Percentiles rank a stretch among this genome's conserved stretches.
Evolutionary conservation across 768 basidiomycete species (phyloP).

Genomic region (Hygrophoropsis aurantiaca): DNA sequence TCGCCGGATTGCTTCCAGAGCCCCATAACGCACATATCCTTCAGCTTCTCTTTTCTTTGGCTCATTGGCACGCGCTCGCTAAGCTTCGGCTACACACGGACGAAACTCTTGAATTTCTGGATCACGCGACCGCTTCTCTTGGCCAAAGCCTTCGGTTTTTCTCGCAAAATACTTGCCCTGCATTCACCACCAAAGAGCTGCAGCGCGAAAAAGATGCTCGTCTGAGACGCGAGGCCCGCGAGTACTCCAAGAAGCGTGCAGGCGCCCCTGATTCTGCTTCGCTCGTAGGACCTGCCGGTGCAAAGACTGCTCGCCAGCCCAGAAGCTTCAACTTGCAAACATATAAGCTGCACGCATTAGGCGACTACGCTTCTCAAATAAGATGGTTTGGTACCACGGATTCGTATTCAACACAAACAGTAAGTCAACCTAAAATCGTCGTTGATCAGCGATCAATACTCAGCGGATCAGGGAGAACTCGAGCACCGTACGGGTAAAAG

Average conservation of each 20-base stretch:
- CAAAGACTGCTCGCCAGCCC: neutral
- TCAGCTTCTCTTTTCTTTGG: constrained; percentile 12
- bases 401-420: neutral
- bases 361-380: neutral
- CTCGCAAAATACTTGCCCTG: neutral
- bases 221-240: neutral
- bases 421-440: neutral
- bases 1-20: constrained; percentile 8
- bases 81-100: constrained; percentile 5
- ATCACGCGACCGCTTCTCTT: neutral
- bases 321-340: neutral
- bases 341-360: neutral
- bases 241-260: no score
- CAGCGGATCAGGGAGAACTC: constrained; percentile 19
- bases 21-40: constrained; percentile 7
- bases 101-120: neutral
- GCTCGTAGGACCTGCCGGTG: neutral
- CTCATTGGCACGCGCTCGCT: constrained; percentile 5
- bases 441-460: constrained; percentile 22
- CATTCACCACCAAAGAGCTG: neutral
- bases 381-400: neutral
- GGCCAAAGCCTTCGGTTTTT: neutral
- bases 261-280: neutral
- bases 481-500: no score
- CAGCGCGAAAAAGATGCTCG: neutral